Base-by-base conservation (phyloP, 345 rosid genomes). In the Corymbia maculata region DNA sequence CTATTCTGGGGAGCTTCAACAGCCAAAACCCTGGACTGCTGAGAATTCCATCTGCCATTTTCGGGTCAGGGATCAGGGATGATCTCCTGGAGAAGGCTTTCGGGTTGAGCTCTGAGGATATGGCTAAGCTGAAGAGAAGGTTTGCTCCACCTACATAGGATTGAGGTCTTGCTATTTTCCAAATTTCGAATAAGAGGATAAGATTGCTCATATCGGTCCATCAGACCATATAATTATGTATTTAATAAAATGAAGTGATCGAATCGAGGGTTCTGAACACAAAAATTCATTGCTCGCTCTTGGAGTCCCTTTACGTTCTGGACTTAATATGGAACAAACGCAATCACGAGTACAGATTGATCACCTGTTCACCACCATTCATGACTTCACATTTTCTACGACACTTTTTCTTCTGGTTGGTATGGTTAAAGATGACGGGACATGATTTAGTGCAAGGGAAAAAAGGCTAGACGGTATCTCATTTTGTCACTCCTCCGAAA, bases 31-130 rank as follows among this genome's bases (percentile, higher is more conserved):
- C 98, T 5, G 97, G 98, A 21, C 47, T 92, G 92, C 89, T 86
- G 91, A 95, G 90, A 89, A 94, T 96, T 42, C 95, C 99, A 6
- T 87, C 89, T 22, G 94, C 95, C 13, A 92, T 97, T n/a, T 97
- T 97, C 80, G 97, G 98, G 50, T 93, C 97, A 10, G 97, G 96
- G 51, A 95, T 95, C 44, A 88, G 95, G 42, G 92, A 92, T 17
- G 92, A 92, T 89, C 93, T 95, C 88, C 86, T 96, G 92, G 93
- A 94, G 92, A 97, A 95, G 93, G 95, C 96, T 88, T 95, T 97
- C 88, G 96, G 98, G 66, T 89, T 96, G 93, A 95, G 90, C 87
- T 68, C 88, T 15, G 90, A 95, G 90, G 97, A 95, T 87, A 90
- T 97, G 92, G 90, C 88, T 51, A 90, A 91, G 89, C 87, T 95